phyloP scores from a whole-genome alignment of 192 early-diverging fungal species.

The Geranomyces variabilis region DNA sequence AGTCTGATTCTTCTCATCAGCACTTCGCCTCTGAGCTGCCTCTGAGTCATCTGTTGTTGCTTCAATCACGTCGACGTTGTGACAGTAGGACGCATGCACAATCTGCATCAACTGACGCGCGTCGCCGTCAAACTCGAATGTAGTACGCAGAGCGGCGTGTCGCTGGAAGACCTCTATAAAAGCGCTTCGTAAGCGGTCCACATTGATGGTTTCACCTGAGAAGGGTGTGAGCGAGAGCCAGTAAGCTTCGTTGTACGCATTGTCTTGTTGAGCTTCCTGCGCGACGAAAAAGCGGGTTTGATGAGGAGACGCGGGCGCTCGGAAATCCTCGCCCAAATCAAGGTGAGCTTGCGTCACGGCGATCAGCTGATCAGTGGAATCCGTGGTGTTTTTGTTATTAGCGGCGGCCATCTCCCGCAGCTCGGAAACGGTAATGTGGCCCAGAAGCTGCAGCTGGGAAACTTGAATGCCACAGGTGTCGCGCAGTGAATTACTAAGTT shows the following conservation, averaged over 20 bases:
- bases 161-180: too few relatives aligned
- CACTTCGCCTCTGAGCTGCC: background rate
- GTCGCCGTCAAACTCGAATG: too few relatives aligned
- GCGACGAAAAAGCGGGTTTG: conserved; percentile 15
- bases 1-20: background rate
- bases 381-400: background rate
- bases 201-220: too few relatives aligned
- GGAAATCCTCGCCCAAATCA: background rate
- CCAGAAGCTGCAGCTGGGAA: conserved; percentile 17
- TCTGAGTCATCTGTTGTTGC: too few relatives aligned
- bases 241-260: too few relatives aligned
- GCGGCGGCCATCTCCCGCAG: conserved; percentile 13
- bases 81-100: too few relatives aligned
- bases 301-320: conserved; percentile 3
- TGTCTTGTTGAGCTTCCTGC: too few relatives aligned
- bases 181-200: too few relatives aligned
- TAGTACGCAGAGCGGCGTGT: too few relatives aligned
- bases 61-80: too few relatives aligned
- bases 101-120: too few relatives aligned
- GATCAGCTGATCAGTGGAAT: background rate
- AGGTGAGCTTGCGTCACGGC: background rate
- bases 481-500: conserved; percentile 1
- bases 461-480: conserved; percentile 1
- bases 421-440: background rate
- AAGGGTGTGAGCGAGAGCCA: too few relatives aligned